phyloP scores from a whole-genome alignment of 306 rosid genomes.

The Rosa multiflora region DNA sequence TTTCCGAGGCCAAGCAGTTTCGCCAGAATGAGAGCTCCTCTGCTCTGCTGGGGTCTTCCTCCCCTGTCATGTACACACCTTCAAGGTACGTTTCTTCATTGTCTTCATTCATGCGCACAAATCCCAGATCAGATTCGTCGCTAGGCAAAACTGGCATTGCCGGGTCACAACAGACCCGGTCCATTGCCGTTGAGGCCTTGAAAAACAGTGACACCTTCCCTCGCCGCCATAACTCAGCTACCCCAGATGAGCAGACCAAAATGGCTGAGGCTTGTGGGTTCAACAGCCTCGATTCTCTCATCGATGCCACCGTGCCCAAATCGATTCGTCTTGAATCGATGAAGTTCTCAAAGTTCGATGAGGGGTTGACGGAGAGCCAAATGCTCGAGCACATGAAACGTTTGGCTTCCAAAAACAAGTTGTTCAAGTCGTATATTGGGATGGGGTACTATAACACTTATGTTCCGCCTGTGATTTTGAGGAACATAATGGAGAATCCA shows the following conservation, averaged over 20 bases:
- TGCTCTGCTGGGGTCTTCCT: constrained; percentile 28
- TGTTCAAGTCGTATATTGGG: constrained; percentile 79
- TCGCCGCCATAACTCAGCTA: constrained; percentile 93
- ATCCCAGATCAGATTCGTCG: constrained; percentile 39
- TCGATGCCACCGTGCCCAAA: constrained; percentile 91
- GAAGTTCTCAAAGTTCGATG: constrained; percentile 71
- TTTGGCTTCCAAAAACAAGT: constrained; percentile 73
- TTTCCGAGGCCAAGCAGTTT: constrained; percentile 67
- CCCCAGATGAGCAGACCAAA: constrained; percentile 75
- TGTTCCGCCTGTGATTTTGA: constrained; percentile 93
- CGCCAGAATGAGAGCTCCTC: constrained; percentile 49
- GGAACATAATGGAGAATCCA: constrained; percentile 96
- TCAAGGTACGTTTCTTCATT: constrained; percentile 75
- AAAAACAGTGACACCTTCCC: constrained; percentile 88
- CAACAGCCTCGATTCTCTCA: constrained; percentile 57
- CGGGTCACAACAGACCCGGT: constrained; percentile 55
- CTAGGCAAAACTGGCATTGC: constrained; percentile 15
- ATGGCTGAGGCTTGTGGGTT: constrained; percentile 73
- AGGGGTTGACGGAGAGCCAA: constrained; percentile 85
- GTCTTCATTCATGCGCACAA: constrained; percentile 38
- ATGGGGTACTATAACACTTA: constrained; percentile 94
- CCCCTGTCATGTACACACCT: constrained; percentile 55
- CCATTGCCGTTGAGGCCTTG: constrained; percentile 82
- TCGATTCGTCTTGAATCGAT: constrained; percentile 70
- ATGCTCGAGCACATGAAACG: constrained; percentile 88